phyloP scores from a whole-genome alignment of 1,284 basidiomycete genomes.

The Apiotrichum gracile region DNA sequence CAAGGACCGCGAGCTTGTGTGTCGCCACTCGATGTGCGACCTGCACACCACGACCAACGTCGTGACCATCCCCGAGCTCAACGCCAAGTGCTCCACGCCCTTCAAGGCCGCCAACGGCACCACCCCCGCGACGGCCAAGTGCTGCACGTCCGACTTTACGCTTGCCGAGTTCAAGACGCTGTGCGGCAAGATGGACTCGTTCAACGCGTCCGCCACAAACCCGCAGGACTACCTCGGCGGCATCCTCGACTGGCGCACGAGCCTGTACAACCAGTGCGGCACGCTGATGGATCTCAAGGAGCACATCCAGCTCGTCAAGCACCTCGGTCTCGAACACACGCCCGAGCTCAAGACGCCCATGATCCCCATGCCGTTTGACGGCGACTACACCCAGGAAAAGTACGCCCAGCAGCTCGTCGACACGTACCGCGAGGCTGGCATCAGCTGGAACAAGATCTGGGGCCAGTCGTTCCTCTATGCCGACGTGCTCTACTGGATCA shows the following conservation, averaged over 20 bases:
- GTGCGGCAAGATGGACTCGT: constrained; percentile 19
- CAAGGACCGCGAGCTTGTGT: constrained; percentile 18
- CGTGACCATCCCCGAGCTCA: constrained; percentile 13
- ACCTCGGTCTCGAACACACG: constrained; percentile 17
- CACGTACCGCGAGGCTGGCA: constrained; percentile 6
- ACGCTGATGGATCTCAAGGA: constrained; percentile 14
- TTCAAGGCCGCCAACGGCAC: constrained; percentile 12
- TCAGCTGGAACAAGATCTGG: constrained; percentile 13
- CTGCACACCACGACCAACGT: constrained; percentile 22
- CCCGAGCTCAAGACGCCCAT: constrained; percentile 19
- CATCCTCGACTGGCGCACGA: constrained; percentile 8
- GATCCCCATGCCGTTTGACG: constrained; percentile 17
- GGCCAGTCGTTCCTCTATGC: constrained; percentile 16
- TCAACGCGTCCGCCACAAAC: constrained; percentile 9
- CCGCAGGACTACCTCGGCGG: constrained; percentile 15
- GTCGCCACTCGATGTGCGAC: constrained; percentile 22
- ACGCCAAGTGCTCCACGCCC: constrained; percentile 15
- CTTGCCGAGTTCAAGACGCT: constrained; percentile 16
- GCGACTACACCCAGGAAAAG: constrained; percentile 17
- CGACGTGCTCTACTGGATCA: constrained; percentile 18
- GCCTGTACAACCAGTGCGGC: constrained; percentile 16
- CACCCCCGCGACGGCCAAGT: constrained; percentile 10
- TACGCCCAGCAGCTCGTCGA: constrained; percentile 17
- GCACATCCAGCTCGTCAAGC: constrained; percentile 13
- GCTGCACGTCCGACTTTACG: constrained; percentile 22